Evolutionary conservation across 805 yeast genomes (phyloP).

Genomic region (Spathaspora hagerdaliae): DNA sequence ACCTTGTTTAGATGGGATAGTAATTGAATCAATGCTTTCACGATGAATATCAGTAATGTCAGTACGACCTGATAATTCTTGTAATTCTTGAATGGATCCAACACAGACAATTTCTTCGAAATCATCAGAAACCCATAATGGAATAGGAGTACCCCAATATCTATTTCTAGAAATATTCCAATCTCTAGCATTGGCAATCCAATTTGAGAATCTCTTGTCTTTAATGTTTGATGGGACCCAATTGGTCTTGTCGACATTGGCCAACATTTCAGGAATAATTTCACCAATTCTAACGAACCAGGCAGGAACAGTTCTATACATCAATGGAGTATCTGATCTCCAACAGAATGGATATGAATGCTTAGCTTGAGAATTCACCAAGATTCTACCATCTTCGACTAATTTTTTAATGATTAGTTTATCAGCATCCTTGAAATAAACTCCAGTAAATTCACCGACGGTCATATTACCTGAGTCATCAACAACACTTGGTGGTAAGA

Average conservation of each 20-base stretch:
- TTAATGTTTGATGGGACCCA: constrained; percentile 94
- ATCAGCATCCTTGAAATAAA: constrained; percentile 95
- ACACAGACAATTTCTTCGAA: constrained; percentile 88
- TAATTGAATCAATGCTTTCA: constrained; percentile 83
- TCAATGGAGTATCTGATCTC: constrained; percentile 98
- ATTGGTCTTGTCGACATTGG: constrained; percentile 76
- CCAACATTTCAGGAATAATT: constrained; percentile 83
- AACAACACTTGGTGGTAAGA: constrained; percentile 86
- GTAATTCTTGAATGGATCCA: constrained; percentile 86
- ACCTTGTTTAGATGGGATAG: constrained; percentile 89
- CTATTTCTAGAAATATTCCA: constrained; percentile 98
- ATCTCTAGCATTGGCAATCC: constrained; percentile 98
- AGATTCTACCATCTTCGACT: constrained; percentile 70
- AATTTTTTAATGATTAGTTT: constrained; percentile 80
- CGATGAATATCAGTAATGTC: constrained; percentile 91
- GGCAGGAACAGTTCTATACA: constrained; percentile 95
- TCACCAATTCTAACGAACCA: constrained; percentile 95
- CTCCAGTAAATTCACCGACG: constrained; percentile 72
- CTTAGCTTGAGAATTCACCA: constrained; percentile 76
- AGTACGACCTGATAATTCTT: constrained; percentile 73
- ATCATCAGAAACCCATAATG: constrained; percentile 96
- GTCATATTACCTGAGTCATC: constrained; percentile 92
- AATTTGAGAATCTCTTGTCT: constrained; percentile 93
- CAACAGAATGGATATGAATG: constrained; percentile 99
- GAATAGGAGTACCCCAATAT: constrained; percentile 99